phyloP scores from a whole-genome alignment of 441 rosid genomes.

The Cnidoscolus chayamansa region DNA sequence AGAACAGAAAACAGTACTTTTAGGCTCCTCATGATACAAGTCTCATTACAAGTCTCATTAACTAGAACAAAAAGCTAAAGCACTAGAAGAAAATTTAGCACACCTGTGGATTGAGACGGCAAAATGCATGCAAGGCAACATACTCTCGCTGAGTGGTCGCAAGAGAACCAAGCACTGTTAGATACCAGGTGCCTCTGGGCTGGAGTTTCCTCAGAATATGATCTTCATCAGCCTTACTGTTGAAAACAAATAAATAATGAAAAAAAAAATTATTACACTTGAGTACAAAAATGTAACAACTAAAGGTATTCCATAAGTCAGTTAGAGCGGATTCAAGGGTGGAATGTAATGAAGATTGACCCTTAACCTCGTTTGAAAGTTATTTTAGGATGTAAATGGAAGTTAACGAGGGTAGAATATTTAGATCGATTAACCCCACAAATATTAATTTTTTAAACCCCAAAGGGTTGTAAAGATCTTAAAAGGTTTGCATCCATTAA shows the following conservation, averaged over 20 bases:
- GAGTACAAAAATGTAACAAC: not conserved
- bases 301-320: not conserved
- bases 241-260: slow-evolving; percentile 8
- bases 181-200: slow-evolving; percentile 73
- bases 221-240: slow-evolving; percentile 76
- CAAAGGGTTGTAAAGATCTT: too few species aligned
- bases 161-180: slow-evolving; percentile 94
- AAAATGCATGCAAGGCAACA: slow-evolving; percentile 95
- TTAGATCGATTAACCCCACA: too few species aligned
- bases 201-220: slow-evolving; percentile 86
- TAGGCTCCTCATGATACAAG: slow-evolving; percentile 14
- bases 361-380: too few species aligned
- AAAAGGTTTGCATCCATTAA: too few species aligned
- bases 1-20: slow-evolving; percentile 19
- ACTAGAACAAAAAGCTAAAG: slow-evolving; percentile 6
- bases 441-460: too few species aligned
- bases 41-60: slow-evolving; percentile 14
- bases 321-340: too few species aligned
- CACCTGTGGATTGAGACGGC: slow-evolving; percentile 93
- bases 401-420: too few species aligned
- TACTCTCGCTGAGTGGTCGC: slow-evolving; percentile 99
- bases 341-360: too few species aligned
- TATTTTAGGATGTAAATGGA: too few species aligned
- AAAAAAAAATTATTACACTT: slow-evolving; percentile 1
- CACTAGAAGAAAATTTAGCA: not conserved